Base-by-base conservation (phyloP, 1,284 basidiomycete genomes). In the Trametes sp. region DNA sequence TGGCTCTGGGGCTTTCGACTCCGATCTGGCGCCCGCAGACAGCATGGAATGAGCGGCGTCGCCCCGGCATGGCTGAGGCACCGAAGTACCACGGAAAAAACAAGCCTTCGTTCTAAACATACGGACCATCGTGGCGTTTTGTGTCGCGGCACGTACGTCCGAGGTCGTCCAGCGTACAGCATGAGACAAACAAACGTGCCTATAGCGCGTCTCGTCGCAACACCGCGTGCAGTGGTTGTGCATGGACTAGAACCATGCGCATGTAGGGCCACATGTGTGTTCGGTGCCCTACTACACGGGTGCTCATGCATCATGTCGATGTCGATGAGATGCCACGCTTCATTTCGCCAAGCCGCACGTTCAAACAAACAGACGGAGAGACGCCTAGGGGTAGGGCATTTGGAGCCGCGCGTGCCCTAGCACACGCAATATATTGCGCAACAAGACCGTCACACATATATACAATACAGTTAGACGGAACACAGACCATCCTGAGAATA, bases 351-450 rank as follows among this genome's bases (percentile, higher is more conserved):
- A 41, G 16, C 14, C 38, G 36, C 36, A 14, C 9, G 42, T 8
- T 23, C 10, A 8, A 23, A 23, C 21, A 24, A 8, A 23, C 42
- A 45, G 42, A 11, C 42, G 21, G 23, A 24, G 42, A 41, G 38
- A 41, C 14, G 14, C 42, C 10, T 6, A 8, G 26, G 8, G 28
- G 14, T n/a, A 29, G 16, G 16, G 46, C 26, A 28, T 48, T n/a
- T n/a, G n/a, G n/a, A n/a, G 46, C 46, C 2, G 26, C 16, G 26
- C 16, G 2, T 16, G 46, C 46, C 28, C 14, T 26, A 14, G 26
- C 13, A 29, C 45, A 54, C 58, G 52, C 58, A 35, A 59, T 49
- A 24, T 49, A 54, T 59, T 48, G 58, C 58, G 52, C 58, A 48
- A 54, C 33, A 19, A 5, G 24, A n/a, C 50, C 31, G 41, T 59